Percentiles rank a stretch among this genome's conserved stretches.
Evolutionary conservation across 1,284 basidiomycete genomes (phyloP).

Genomic region (Mycosarcoma maydis): DNA sequence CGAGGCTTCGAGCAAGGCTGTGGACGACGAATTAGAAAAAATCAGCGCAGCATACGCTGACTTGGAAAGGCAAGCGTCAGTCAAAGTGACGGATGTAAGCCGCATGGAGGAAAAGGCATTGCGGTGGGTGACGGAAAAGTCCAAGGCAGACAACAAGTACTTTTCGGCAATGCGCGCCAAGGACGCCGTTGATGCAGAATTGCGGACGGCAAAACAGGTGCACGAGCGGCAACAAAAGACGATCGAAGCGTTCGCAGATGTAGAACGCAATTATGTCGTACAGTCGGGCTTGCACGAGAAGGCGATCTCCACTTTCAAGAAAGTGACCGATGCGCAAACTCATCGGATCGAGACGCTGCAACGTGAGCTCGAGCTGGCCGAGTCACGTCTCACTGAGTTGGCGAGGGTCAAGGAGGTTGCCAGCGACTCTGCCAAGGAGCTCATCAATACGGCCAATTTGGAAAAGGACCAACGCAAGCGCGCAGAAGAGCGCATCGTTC

Average conservation of each 20-base stretch:
- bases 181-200: constrained; percentile 81
- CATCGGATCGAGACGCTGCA: constrained; percentile 62
- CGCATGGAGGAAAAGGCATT: constrained; percentile 79
- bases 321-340: constrained; percentile 51
- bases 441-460: constrained; percentile 30
- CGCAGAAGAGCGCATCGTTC: constrained; percentile 45
- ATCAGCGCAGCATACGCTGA: constrained; percentile 86
- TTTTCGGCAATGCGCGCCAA: constrained; percentile 89
- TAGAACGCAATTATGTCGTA: constrained; percentile 73
- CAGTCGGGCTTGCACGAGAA: constrained; percentile 75
- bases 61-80: constrained; percentile 83
- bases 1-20: constrained; percentile 59
- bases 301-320: constrained; percentile 68
- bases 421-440: constrained; percentile 54
- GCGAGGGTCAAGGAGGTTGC: constrained; percentile 24
- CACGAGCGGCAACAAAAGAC: constrained; percentile 82
- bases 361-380: constrained; percentile 61
- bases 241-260: constrained; percentile 77
- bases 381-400: constrained; percentile 39
- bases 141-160: constrained; percentile 94
- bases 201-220: constrained; percentile 75
- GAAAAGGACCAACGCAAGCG: constrained; percentile 46
- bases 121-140: constrained; percentile 72
- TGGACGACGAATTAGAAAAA: constrained; percentile 84
- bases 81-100: constrained; percentile 83